phyloP scores from a whole-genome alignment of 108 stramenopile species.

The Craspedostauros australis region DNA sequence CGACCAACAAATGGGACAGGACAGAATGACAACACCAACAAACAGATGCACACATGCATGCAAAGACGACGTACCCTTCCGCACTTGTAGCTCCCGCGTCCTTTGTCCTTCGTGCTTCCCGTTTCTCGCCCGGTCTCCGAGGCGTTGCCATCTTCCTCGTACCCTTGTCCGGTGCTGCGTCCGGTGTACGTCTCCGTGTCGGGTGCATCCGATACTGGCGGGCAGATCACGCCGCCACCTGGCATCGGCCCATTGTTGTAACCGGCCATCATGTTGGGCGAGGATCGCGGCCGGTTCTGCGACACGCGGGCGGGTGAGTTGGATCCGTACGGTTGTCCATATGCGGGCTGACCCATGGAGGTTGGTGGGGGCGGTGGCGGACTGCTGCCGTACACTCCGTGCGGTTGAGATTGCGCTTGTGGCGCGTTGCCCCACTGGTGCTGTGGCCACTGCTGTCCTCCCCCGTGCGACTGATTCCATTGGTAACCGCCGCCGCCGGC shows the following conservation, averaged over 20 bases:
- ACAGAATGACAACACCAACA: no score
- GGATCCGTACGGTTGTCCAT: conserved; percentile 3
- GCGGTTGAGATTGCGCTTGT: conserved; percentile 16
- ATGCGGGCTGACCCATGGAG: conserved; percentile 7
- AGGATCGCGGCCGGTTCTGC: conserved; percentile 17
- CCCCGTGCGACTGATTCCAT: no score
- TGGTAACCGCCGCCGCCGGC: no score
- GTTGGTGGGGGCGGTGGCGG: conserved; percentile 4
- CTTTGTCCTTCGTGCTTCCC: conserved; percentile 64
- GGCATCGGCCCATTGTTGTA: conserved; percentile 7
- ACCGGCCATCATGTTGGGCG: conserved; percentile 19
- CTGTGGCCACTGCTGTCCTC: conserved; percentile 11
- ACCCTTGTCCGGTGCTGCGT: conserved; percentile 1
- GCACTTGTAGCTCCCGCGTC: conserved; percentile 78
- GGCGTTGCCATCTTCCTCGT: conserved; percentile 20
- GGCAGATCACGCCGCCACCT: conserved; percentile 6
- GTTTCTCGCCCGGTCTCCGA: conserved; percentile 23
- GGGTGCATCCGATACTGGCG: conserved; percentile 21
- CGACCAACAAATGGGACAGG: no score
- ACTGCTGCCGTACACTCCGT: conserved; percentile 14
- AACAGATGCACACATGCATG: background rate
- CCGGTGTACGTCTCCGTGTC: conserved; percentile 15
- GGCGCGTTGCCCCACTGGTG: conserved; percentile 6
- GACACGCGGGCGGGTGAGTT: background rate
- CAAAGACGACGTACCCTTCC: conserved; percentile 46